phyloP scores from a whole-genome alignment of 345 rosid species.

The Psidium guajava region DNA sequence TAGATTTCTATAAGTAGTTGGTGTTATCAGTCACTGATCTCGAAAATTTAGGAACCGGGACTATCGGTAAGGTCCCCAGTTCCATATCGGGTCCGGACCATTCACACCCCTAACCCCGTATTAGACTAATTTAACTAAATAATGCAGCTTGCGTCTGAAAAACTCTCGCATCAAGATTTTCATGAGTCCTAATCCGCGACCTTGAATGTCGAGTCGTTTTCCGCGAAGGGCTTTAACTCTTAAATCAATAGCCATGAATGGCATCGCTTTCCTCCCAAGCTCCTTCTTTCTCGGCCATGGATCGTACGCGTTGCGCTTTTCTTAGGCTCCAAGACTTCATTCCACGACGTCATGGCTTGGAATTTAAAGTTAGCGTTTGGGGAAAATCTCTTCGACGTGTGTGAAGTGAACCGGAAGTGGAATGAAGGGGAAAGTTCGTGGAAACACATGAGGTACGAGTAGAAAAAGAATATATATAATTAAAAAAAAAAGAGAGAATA shows the following conservation, averaged over 20 bases:
- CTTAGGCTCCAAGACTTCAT: background rate
- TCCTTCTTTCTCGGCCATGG: background rate
- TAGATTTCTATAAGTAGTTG: no score
- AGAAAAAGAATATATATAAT: background rate
- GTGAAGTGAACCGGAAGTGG: background rate
- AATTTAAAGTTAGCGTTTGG: background rate
- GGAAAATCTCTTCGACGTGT: background rate
- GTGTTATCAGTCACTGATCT: no score
- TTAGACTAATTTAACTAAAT: no score
- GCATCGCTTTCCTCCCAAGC: background rate
- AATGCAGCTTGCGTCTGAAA: no score
- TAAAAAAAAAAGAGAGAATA: no score
- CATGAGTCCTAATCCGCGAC: background rate
- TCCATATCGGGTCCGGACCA: no score
- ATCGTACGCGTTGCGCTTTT: background rate
- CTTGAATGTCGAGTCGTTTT: background rate
- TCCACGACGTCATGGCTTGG: background rate
- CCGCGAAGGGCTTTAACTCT: accelerated
- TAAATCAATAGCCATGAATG: background rate
- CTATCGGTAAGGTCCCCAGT: no score
- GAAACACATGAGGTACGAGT: background rate
- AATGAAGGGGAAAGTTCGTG: background rate
- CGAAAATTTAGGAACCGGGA: no score
- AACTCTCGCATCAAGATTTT: background rate
- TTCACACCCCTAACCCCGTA: no score